Evolutionary conservation across 1,139 yeast species (phyloP).

Genomic region (Torulaspora pretoriensis): DNA sequence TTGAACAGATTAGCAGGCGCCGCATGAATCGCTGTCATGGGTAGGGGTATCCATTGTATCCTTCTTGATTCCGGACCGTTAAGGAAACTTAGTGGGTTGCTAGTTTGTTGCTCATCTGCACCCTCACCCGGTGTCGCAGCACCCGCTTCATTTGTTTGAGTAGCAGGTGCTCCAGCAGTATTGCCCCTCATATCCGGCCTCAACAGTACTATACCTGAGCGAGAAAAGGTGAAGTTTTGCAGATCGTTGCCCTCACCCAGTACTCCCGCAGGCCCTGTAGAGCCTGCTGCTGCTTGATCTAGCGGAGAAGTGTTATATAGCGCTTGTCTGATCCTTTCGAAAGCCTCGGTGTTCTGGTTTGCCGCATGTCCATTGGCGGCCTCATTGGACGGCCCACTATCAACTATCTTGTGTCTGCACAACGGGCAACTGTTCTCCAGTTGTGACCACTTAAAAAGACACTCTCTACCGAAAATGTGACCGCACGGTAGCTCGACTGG

Average conservation of each 20-base stretch:
- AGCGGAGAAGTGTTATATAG: slow-evolving; percentile 21
- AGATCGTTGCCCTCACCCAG: slow-evolving; percentile 7
- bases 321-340: slow-evolving; percentile 29
- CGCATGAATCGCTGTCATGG: slow-evolving; percentile 15
- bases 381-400: slow-evolving; percentile 12
- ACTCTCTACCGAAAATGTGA: slow-evolving; percentile 69
- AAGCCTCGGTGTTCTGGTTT: slow-evolving; percentile 22
- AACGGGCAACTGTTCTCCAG: slow-evolving; percentile 72
- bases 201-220: slow-evolving; percentile 17
- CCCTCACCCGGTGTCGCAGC: slow-evolving; percentile 1
- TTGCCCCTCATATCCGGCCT: slow-evolving; percentile 12
- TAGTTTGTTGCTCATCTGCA: background rate
- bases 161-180: background rate
- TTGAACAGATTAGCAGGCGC: slow-evolving; percentile 1
- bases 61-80: slow-evolving; percentile 10
- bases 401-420: slow-evolving; percentile 56
- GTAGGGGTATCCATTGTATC: slow-evolving; percentile 21
- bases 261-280: background rate
- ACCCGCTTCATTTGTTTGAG: slow-evolving; percentile 1
- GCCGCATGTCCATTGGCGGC: slow-evolving; percentile 11
- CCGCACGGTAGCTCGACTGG: slow-evolving; percentile 77
- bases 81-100: background rate
- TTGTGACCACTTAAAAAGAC: slow-evolving; percentile 73
- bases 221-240: slow-evolving; percentile 16
- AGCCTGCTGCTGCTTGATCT: slow-evolving; percentile 1